phyloP scores from a whole-genome alignment of 495 filamentous ascomycete species.

The Aspergillus bridgeri region DNA sequence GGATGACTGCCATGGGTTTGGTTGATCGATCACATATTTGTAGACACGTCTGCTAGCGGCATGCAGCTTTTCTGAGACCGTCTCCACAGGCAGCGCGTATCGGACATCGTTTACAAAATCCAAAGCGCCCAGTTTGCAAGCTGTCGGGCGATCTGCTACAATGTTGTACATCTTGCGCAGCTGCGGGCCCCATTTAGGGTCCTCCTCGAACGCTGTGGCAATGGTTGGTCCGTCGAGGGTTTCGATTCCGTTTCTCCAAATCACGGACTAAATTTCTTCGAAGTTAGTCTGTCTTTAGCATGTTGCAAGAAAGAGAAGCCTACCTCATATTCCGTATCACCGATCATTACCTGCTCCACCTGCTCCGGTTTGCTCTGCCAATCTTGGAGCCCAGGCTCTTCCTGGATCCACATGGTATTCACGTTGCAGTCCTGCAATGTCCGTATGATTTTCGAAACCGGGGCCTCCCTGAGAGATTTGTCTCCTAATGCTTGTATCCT shows the following conservation, averaged over 20 bases:
- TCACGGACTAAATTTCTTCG: slow-evolving; percentile 26
- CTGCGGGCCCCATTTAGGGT: slow-evolving; percentile 25
- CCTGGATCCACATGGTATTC: slow-evolving; percentile 40
- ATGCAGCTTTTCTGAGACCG: slow-evolving; percentile 28
- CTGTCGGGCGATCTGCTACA: slow-evolving; percentile 33
- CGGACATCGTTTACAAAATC: slow-evolving; percentile 37
- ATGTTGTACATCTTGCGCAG: slow-evolving; percentile 40
- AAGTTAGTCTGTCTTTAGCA: background rate
- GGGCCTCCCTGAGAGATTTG: slow-evolving; percentile 25
- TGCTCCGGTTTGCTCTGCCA: slow-evolving; percentile 34
- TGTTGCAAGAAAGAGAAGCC: background rate
- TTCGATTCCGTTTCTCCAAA: slow-evolving; percentile 42
- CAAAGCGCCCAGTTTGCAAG: slow-evolving; percentile 34
- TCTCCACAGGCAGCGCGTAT: slow-evolving; percentile 35
- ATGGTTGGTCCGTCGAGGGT: slow-evolving; percentile 27
- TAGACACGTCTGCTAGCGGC: slow-evolving; percentile 31
- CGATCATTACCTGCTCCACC: slow-evolving; percentile 40
- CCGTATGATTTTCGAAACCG: slow-evolving; percentile 25
- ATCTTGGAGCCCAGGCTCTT: slow-evolving; percentile 27
- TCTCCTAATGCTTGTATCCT: slow-evolving; percentile 31
- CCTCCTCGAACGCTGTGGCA: slow-evolving; percentile 29
- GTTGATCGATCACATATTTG: slow-evolving; percentile 40
- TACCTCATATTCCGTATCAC: slow-evolving; percentile 41
- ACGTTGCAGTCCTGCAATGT: slow-evolving; percentile 35
- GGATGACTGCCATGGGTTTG: slow-evolving; percentile 43